phyloP scores from a whole-genome alignment of 495 filamentous ascomycete genomes.

The Hypoxylon subgilvum region DNA sequence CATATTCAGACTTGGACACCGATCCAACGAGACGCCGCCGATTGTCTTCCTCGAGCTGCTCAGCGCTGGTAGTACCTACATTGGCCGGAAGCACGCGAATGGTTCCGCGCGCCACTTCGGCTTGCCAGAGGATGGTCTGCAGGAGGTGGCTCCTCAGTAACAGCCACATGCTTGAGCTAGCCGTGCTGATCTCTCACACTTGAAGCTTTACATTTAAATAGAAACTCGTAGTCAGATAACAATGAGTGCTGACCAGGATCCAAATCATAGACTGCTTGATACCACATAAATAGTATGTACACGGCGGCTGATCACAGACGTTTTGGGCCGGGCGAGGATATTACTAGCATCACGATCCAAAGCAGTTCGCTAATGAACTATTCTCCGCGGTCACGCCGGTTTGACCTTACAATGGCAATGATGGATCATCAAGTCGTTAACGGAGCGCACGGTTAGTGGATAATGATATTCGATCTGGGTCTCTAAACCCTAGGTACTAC shows the following conservation, averaged over 20 bases:
- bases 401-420: background rate
- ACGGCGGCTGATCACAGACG: background rate
- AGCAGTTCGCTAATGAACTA: background rate
- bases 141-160: background rate
- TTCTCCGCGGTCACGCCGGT: no score
- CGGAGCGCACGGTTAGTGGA: slow-evolving; percentile 30
- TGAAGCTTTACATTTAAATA: no score
- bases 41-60: background rate
- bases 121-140: background rate
- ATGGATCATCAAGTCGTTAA: slow-evolving; percentile 10
- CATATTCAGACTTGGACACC: slow-evolving; percentile 8
- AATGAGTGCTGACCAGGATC: background rate
- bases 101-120: slow-evolving; percentile 2
- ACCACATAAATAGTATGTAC: slow-evolving; percentile 1
- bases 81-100: slow-evolving; percentile 11
- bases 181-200: background rate
- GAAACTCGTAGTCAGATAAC: background rate
- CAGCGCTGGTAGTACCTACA: background rate
- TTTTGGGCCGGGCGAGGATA: slow-evolving; percentile 1
- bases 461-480: slow-evolving; percentile 26
- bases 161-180: background rate
- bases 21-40: slow-evolving; percentile 10
- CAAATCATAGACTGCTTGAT: background rate
- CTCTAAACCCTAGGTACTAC: slow-evolving; percentile 22
- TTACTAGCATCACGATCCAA: background rate